Percentiles rank a stretch among this genome's conserved stretches.
Evolutionary conservation across 2,329 filamentous ascomycete species (phyloP).

Genomic region (Epichloe coenophiala): DNA sequence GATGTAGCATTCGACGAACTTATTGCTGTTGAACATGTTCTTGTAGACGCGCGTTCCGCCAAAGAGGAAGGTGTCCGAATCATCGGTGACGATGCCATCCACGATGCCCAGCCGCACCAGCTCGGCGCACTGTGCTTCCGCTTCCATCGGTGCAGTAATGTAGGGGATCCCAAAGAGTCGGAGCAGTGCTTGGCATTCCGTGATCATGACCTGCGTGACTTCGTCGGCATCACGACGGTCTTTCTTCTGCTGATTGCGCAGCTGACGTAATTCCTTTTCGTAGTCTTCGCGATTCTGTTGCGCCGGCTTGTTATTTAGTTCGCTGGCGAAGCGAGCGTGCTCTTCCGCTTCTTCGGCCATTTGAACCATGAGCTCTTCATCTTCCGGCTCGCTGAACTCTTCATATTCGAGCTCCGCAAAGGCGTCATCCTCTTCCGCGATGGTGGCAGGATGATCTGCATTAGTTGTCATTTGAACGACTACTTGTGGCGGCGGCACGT

Average conservation of each 20-base stretch:
- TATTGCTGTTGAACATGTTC: slow-evolving; percentile 99
- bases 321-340: slow-evolving; percentile 81
- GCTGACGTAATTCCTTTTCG: slow-evolving; percentile 71
- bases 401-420: slow-evolving; percentile 52
- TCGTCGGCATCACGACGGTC: slow-evolving; percentile 93
- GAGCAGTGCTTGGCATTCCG: slow-evolving; percentile 85
- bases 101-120: slow-evolving; percentile 77
- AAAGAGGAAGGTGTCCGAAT: slow-evolving; percentile 93
- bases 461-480: background rate
- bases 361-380: slow-evolving; percentile 76
- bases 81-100: slow-evolving; percentile 94
- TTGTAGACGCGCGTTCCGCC: slow-evolving; percentile 95
- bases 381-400: slow-evolving; percentile 74
- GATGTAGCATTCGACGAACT: slow-evolving; percentile 95
- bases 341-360: slow-evolving; percentile 86
- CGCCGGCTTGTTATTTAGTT: slow-evolving; percentile 63
- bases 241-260: slow-evolving; percentile 91
- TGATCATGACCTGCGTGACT: slow-evolving; percentile 90
- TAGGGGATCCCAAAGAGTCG: slow-evolving; percentile 89
- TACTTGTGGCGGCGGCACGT: background rate
- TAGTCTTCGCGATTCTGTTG: slow-evolving; percentile 64
- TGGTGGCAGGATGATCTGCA: background rate
- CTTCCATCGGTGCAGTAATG: slow-evolving; percentile 96
- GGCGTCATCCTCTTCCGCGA: slow-evolving; percentile 24
- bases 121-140: slow-evolving; percentile 92